Percentiles rank a stretch among this genome's conserved stretches.
phyloP scores from a whole-genome alignment of 768 basidiomycete genomes.

The Lanmaoa pseudosensibilis region DNA sequence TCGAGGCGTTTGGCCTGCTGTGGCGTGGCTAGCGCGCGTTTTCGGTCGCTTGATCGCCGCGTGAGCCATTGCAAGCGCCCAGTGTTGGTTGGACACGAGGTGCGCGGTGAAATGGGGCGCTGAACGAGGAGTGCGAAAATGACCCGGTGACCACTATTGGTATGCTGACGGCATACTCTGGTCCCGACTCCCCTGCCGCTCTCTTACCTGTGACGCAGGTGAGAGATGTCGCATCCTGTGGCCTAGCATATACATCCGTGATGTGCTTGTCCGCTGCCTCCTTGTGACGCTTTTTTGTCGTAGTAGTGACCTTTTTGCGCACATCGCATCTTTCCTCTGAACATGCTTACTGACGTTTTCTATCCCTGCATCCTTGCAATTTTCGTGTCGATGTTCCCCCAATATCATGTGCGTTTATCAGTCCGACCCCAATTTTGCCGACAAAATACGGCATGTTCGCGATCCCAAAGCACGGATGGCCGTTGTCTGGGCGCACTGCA shows the following conservation, averaged over 20 bases:
- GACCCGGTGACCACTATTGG: conserved; percentile 24
- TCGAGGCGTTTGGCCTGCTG: conserved; percentile 84
- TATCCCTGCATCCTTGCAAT: conserved; percentile 44
- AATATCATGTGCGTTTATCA: conserved; percentile 40
- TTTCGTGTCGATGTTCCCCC: conserved; percentile 25
- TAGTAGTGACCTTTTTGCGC: conserved; percentile 30
- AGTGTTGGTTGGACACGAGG: conserved; percentile 83
- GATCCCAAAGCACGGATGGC: conserved; percentile 88
- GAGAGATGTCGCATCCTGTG: conserved; percentile 42
- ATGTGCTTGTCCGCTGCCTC: conserved; percentile 53
- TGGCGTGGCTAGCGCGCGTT: conserved; percentile 77
- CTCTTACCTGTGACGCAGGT: conserved; percentile 72
- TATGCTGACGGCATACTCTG: conserved; percentile 29
- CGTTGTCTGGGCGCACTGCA: conserved; percentile 83
- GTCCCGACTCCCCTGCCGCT: conserved; percentile 34
- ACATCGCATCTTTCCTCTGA: conserved; percentile 33
- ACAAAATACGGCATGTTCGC: conserved; percentile 83
- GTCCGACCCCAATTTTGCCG: conserved; percentile 82
- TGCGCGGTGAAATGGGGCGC: conserved; percentile 97
- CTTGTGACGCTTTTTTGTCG: conserved; percentile 48
- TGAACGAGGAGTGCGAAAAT: conserved; percentile 91
- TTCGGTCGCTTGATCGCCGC: conserved; percentile 96
- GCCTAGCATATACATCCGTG: conserved; percentile 61
- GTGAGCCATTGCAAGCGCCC: conserved; percentile 64
- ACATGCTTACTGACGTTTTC: conserved; percentile 61